Evolutionary conservation across 805 yeast species (phyloP), one percentile per base, ranked within the genome.

Genomic region (Limtongozyma cylindracea): DNA sequence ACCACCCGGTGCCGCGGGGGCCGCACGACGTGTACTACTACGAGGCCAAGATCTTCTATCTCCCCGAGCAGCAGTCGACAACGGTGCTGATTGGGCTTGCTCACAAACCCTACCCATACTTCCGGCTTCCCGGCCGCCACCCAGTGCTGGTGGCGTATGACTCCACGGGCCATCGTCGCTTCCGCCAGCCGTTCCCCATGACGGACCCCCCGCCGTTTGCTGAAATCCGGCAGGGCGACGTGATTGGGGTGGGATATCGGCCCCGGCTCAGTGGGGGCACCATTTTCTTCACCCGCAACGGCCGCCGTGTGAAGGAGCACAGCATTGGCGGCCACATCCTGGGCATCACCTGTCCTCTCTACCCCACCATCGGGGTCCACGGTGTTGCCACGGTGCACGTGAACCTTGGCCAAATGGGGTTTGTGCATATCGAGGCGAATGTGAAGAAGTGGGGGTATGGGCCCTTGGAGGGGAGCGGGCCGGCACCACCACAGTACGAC

Each of bases 401-500:
- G 8, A 88, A 78, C 36, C 45, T 88, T 25, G 98, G 98, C 11
- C 84, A 76, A 33, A 55, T 66, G 25, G 95, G 94, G 3, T 80
- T 62, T 45, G 94, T 82, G 3, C 78, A 61, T 37, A 76, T 82
- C 21, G 94, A 82, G 38, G 94, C 77, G 2, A 78, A 80, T 38
- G 92, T 82, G 18, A 80, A 80, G 39, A 78, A 74, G 39, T 80
- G 94, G 94, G 92, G 93, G 5, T 70, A 72, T 34, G 93, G 91
- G n/a, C 84, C 88, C 3, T 55, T 71, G 18, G 74, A 70, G 31
- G 98, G 96, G 2, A 61, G 57, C 21, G 71, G 80, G 26, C 71
- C 91, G 3, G 91, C 96, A 4, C 93, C 96, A 3, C 98, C 98
- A 2, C 70, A 88, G 7, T 84, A 84, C 44, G 74, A 76, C 21